phyloP scores from a whole-genome alignment of 2,329 filamentous ascomycete genomes.

The Mariannaea sp. region DNA sequence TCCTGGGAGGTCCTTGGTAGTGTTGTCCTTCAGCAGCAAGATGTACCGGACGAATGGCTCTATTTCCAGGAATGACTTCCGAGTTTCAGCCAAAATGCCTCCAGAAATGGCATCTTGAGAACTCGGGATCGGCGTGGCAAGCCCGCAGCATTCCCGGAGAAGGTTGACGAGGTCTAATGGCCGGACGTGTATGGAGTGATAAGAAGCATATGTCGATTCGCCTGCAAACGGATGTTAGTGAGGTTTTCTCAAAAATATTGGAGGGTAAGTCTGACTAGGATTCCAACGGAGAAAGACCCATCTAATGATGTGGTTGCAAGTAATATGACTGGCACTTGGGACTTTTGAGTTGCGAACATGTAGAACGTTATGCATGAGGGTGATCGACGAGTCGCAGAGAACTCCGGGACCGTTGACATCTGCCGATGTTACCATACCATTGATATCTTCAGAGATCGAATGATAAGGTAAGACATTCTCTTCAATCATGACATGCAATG shows the following conservation, averaged over 20 bases:
- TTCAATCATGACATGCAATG: constrained; percentile 71
- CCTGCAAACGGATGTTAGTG: constrained; percentile 48
- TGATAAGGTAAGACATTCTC: constrained; percentile 69
- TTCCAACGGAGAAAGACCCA: constrained; percentile 87
- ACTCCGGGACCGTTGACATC: constrained; percentile 81
- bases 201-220: constrained; percentile 70
- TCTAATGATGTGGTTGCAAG: constrained; percentile 72
- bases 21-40: constrained; percentile 52
- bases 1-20: neutral
- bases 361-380: constrained; percentile 72
- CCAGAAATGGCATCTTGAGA: constrained; percentile 48
- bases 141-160: constrained; percentile 70
- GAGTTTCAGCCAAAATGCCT: constrained; percentile 54
- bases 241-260: neutral
- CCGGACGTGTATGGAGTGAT: constrained; percentile 65
- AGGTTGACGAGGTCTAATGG: constrained; percentile 71
- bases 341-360: constrained; percentile 68
- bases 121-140: constrained; percentile 40
- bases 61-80: constrained; percentile 50
- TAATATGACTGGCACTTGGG: constrained; percentile 69
- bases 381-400: constrained; percentile 78
- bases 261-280: constrained; percentile 62
- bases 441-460: constrained; percentile 69
- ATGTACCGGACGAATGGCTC: constrained; percentile 58
- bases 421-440: constrained; percentile 73